Evolutionary conservation across 139 green algal species (phyloP), one percentile per base, ranked within the genome.

Genomic region (Yamagishiella unicocca): DNA sequence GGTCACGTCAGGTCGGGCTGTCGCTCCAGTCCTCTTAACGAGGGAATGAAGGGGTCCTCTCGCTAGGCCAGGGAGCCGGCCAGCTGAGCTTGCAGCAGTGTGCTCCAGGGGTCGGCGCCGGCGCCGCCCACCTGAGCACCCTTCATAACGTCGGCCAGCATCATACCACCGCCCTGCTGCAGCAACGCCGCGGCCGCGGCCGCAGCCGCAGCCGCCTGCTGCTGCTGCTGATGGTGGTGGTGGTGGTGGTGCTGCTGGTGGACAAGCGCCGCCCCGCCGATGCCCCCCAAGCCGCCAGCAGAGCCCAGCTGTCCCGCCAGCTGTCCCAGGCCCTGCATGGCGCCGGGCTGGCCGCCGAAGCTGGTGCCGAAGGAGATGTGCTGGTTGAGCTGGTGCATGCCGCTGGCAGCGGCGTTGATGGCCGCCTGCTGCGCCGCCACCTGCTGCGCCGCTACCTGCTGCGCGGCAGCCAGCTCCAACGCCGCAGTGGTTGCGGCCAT

Each of bases 171-270:
- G 71, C 84, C 43, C 42, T 12, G 42, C 84, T 80, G 62, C 38
- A 46, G n/a, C 74, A 66, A 25, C 40, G 37, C 29, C 53, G 35
- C 50, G 0, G 61, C 85, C 6, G 75, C 75, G 21, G 45, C 31
- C 1, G 40, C 70, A 33, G 61, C 79, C 5, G 68, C 54, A 4
- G 66, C 62, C 40, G 76, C n/a, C 40, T 80, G 81, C 46, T 86
- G 61, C 81, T 86, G 88, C 37, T 84, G 81, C 46, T 74, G 45
- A n/a, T 83, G 38, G 22, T 86, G 88, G 37, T 82, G 79, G 43
- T 79, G 61, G 17, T 82, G 38, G 24, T 79, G 80, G 38, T 87
- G 54, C 12, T 67, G 58, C 5, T 85, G 72, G 1, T 77, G 62
- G 31, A 83, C 14, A 12, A 70, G 50, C 31, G 73, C 73, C 31